phyloP scores from a whole-genome alignment of 148 eudicot genomes.

The Spergularia marina region DNA sequence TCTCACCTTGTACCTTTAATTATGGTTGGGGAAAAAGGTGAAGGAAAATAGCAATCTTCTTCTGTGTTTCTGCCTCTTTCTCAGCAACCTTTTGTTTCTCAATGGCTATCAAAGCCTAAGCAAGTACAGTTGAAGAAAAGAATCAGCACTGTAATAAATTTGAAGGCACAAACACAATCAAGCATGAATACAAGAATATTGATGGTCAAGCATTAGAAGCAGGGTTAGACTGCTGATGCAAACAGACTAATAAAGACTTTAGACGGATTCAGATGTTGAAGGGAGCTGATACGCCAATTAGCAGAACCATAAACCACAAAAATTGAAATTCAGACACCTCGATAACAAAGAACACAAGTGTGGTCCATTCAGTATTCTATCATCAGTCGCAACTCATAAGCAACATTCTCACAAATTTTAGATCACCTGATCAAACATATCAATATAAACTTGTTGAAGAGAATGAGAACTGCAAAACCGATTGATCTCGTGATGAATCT shows the following conservation, averaged over 20 bases:
- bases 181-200: not conserved
- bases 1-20: no score
- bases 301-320: no score
- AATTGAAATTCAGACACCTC: no score
- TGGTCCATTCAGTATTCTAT: not conserved
- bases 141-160: not conserved
- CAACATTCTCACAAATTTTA: not conserved
- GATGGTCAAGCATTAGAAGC: not conserved
- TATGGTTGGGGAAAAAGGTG: no score
- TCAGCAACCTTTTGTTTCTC: conserved; percentile 93
- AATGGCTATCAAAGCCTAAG: conserved; percentile 79
- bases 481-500: conserved; percentile 98
- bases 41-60: conserved; percentile 89
- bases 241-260: no score
- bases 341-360: not conserved
- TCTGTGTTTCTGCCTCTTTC: conserved; percentile 93
- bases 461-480: conserved; percentile 96
- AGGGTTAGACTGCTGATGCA: no score
- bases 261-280: no score
- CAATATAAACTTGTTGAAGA: conserved; percentile 97
- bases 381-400: not conserved
- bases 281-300: no score
- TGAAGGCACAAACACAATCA: not conserved
- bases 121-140: not conserved
- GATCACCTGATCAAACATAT: conserved; percentile 97